phyloP scores from a whole-genome alignment of 345 rosid species.

The Garcia nutans region DNA sequence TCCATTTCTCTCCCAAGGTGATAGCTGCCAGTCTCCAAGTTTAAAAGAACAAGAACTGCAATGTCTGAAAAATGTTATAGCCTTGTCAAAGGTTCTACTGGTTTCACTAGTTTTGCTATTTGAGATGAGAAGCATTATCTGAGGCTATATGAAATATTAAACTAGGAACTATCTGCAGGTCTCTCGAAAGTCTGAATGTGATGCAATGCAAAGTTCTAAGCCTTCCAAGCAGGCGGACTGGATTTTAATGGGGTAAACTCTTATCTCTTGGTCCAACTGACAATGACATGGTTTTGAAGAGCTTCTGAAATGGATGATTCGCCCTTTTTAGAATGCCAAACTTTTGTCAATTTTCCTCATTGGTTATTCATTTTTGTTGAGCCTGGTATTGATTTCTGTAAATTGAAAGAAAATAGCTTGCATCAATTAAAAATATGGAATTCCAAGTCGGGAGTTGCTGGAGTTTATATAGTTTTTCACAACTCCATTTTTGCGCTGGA shows the following conservation, averaged over 20 bases:
- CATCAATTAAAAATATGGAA: too few relatives aligned
- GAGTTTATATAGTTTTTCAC: too few relatives aligned
- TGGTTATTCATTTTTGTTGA: background rate
- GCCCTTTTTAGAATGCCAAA: constrained; percentile 45
- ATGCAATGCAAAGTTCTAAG: background rate
- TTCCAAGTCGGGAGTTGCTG: too few relatives aligned
- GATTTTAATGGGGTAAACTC: background rate
- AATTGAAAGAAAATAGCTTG: background rate
- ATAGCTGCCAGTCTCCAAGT: constrained; percentile 13
- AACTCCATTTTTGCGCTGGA: too few relatives aligned
- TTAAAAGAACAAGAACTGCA: constrained; percentile 3
- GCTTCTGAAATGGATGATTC: background rate
- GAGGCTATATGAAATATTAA: background rate
- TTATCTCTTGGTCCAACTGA: background rate
- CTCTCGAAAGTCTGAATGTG: background rate
- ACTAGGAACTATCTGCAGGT: background rate
- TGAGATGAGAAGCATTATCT: constrained; percentile 12
- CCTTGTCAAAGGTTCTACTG: background rate
- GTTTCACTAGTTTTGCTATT: constrained; percentile 19
- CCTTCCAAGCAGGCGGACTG: background rate
- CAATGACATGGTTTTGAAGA: background rate
- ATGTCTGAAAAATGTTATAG: constrained; percentile 7
- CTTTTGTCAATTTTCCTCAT: background rate
- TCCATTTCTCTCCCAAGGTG: constrained; percentile 11
- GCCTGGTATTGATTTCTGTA: background rate